A percentile compares a stretch with the other conserved stretches of the same genome.
Evolutionary conservation across 352 stramenopile species (phyloP).

Genomic region (Phytopythium vexans): DNA sequence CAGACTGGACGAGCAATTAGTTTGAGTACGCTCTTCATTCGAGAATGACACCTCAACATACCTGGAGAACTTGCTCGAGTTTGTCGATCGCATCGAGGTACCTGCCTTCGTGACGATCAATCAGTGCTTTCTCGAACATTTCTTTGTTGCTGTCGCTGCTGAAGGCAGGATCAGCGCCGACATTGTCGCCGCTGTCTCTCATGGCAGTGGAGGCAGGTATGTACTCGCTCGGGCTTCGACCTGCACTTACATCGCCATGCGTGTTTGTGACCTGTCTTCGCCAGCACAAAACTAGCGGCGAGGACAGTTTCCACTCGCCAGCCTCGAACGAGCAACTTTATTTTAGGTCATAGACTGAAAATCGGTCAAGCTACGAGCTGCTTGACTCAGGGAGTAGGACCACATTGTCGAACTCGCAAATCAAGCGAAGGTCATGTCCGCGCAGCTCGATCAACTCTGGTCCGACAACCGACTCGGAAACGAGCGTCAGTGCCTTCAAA

Average conservation of each 20-base stretch:
- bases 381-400: conserved; percentile 4
- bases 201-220: too few species aligned
- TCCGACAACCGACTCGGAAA: conserved; percentile 26
- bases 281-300: too few species aligned
- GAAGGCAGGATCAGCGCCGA: conserved; percentile 6
- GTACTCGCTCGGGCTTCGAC: too few species aligned
- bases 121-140: conserved; percentile 26
- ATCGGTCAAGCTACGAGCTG: background rate
- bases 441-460: conserved; percentile 44
- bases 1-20: conserved; percentile 21
- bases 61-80: conserved; percentile 46
- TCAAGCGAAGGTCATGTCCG: conserved; percentile 26
- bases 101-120: conserved; percentile 28
- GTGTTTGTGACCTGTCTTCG: too few species aligned
- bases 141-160: conserved; percentile 24
- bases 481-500: conserved; percentile 14
- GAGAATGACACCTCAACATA: conserved; percentile 9
- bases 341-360: too few species aligned
- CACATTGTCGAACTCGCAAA: conserved; percentile 56
- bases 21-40: background rate
- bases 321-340: too few species aligned
- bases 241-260: too few species aligned
- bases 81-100: conserved; percentile 33
- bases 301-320: too few species aligned
- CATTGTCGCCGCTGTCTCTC: background rate